phyloP scores from a whole-genome alignment of 2,329 filamentous ascomycete species.

The Apiospora rasikravindrae region DNA sequence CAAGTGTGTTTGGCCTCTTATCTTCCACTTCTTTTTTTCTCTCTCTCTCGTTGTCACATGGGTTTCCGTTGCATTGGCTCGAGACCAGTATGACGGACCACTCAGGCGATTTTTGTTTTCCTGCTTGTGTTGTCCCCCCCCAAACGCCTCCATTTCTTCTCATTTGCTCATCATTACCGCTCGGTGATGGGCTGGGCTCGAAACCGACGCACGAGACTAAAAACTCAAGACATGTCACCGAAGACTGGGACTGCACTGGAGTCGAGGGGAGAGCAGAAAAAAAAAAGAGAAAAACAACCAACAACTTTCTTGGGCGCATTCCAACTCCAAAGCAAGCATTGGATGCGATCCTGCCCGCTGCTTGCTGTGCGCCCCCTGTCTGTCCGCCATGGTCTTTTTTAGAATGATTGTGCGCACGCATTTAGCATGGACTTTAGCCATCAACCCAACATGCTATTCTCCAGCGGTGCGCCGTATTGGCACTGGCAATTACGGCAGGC shows the following conservation, averaged over 20 bases:
- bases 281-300: neutral
- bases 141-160: conserved; percentile 9
- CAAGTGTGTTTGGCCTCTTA: conserved; percentile 11
- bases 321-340: conserved; percentile 6
- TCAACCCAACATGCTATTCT: neutral
- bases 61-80: conserved; percentile 8
- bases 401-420: neutral
- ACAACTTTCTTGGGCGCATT: conserved; percentile 1
- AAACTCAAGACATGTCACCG: conserved; percentile 7
- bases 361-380: neutral
- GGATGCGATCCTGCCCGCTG: neutral
- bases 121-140: neutral
- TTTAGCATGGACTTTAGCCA: neutral
- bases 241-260: neutral
- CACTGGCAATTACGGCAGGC: neutral
- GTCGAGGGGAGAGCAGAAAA: neutral
- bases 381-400: neutral
- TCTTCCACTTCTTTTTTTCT: conserved; percentile 7
- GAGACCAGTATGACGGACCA: conserved; percentile 15
- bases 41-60: conserved; percentile 9
- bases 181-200: conserved; percentile 14
- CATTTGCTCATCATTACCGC: conserved; percentile 19
- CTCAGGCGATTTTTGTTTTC: neutral
- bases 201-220: conserved; percentile 15
- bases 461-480: neutral